Evolutionary conservation across 495 filamentous ascomycete species (phyloP).

Genomic region (Talaromyces thailandensis): DNA sequence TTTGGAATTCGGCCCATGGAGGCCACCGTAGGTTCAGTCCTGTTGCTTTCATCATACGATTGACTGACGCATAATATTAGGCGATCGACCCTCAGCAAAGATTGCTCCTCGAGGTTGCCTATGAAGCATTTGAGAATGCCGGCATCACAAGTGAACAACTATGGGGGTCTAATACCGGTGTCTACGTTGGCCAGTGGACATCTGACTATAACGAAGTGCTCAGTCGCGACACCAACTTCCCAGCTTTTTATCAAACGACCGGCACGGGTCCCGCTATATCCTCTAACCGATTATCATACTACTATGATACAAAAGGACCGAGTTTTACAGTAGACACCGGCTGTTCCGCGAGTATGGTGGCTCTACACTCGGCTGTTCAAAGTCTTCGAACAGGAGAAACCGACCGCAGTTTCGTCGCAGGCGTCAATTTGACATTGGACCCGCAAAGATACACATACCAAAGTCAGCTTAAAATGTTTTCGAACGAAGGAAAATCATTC

Average conservation of each 20-base stretch:
- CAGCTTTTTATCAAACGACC: slow-evolving; percentile 30
- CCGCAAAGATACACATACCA: slow-evolving; percentile 4
- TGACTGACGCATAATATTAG: neutral
- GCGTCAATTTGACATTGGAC: slow-evolving; percentile 17
- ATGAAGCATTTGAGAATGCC: slow-evolving; percentile 14
- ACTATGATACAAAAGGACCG: slow-evolving; percentile 38
- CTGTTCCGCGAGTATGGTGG: slow-evolving; percentile 24
- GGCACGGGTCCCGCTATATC: slow-evolving; percentile 31
- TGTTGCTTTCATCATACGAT: neutral
- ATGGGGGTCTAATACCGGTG: slow-evolving; percentile 9
- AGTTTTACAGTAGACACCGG: slow-evolving; percentile 30
- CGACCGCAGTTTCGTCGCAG: slow-evolving; percentile 15
- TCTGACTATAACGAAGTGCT: slow-evolving; percentile 26
- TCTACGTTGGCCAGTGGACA: slow-evolving; percentile 15
- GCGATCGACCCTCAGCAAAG: slow-evolving; percentile 54
- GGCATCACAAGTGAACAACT: slow-evolving; percentile 12
- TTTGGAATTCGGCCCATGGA: slow-evolving; percentile 49
- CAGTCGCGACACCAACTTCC: slow-evolving; percentile 20
- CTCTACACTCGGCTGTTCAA: slow-evolving; percentile 21
- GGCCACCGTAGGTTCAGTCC: slow-evolving; percentile 25
- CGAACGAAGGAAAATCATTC: slow-evolving; percentile 18
- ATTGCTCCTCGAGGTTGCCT: slow-evolving; percentile 41
- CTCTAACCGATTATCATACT: slow-evolving; percentile 41
- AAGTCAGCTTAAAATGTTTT: slow-evolving; percentile 5
- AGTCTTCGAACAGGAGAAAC: slow-evolving; percentile 23